phyloP scores from a whole-genome alignment of 495 filamentous ascomycete genomes.

The Staphylotrichum longicolle region DNA sequence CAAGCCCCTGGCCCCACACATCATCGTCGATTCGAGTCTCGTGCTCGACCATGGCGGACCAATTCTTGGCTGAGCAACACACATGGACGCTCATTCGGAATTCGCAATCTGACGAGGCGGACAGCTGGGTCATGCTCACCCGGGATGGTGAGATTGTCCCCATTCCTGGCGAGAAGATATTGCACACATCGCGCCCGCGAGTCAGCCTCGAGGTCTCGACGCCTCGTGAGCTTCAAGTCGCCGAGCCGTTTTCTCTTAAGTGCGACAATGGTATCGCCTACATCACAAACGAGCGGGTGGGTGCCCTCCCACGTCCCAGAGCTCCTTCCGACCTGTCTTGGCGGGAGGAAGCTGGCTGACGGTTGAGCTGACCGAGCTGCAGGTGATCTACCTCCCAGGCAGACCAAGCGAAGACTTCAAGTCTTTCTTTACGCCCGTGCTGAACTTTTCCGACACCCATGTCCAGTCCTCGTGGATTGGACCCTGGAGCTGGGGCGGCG shows the following conservation, averaged over 20 bases:
- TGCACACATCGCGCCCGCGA: conserved; percentile 44
- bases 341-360: not conserved
- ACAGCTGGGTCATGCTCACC: conserved; percentile 54
- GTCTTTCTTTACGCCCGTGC: conserved; percentile 85
- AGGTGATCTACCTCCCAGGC: conserved; percentile 89
- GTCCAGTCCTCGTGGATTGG: conserved; percentile 92
- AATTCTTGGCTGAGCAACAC: conserved; percentile 49
- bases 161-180: conserved; percentile 48
- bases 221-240: conserved; percentile 42
- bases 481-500: conserved; percentile 85
- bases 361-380: conserved; percentile 22
- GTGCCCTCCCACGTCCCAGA: conserved; percentile 22
- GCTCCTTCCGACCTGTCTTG: not conserved
- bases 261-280: conserved; percentile 57
- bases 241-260: conserved; percentile 47
- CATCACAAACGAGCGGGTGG: conserved; percentile 88
- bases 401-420: conserved; percentile 65
- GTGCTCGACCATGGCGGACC: conserved; percentile 32
- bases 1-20: conserved; percentile 15
- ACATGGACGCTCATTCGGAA: conserved; percentile 31
- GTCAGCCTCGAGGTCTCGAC: conserved; percentile 47
- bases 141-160: conserved; percentile 50
- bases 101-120: conserved; percentile 44
- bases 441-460: conserved; percentile 83
- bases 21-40: conserved; percentile 6